A percentile compares a stretch with the other conserved stretches of the same genome.
Conservation (phyloP, 306 rosid genomes). For the Cicer arietinum region DNA sequence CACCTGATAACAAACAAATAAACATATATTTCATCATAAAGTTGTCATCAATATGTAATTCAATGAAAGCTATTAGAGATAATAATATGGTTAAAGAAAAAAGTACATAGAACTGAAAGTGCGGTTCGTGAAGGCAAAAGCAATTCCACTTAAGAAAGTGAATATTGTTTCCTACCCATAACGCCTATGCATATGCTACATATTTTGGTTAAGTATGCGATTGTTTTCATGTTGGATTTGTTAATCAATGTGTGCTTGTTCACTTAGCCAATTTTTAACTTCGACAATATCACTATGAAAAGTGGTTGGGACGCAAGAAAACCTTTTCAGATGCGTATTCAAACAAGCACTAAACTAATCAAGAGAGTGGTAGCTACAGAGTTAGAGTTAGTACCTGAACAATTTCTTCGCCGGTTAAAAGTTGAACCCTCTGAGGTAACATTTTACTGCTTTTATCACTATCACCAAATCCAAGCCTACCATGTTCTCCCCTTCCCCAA, state of each 20-base stretch:
- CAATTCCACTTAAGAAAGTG: neutral
- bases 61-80: conserved; percentile 8
- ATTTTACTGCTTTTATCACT: conserved; percentile 98
- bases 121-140: neutral
- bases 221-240: too few species aligned
- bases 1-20: conserved; percentile 56
- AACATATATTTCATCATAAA: conserved; percentile 10
- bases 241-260: too few species aligned
- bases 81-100: neutral
- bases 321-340: too few species aligned
- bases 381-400: conserved; percentile 70
- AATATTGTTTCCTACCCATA: conserved; percentile 22
- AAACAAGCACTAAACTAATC: neutral
- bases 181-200: neutral
- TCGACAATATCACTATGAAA: too few species aligned
- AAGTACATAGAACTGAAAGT: neutral
- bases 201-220: neutral
- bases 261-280: too few species aligned
- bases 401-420: conserved; percentile 86
- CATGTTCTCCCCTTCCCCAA: conserved; percentile 99
- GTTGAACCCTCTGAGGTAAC: conserved; percentile 94
- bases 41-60: neutral
- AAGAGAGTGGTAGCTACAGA: neutral
- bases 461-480: conserved; percentile 98
- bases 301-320: too few species aligned